Evolutionary conservation across 2,329 filamentous ascomycete genomes (phyloP), one percentile per base, ranked within the genome.

Genomic region (Colletotrichum liriopes): DNA sequence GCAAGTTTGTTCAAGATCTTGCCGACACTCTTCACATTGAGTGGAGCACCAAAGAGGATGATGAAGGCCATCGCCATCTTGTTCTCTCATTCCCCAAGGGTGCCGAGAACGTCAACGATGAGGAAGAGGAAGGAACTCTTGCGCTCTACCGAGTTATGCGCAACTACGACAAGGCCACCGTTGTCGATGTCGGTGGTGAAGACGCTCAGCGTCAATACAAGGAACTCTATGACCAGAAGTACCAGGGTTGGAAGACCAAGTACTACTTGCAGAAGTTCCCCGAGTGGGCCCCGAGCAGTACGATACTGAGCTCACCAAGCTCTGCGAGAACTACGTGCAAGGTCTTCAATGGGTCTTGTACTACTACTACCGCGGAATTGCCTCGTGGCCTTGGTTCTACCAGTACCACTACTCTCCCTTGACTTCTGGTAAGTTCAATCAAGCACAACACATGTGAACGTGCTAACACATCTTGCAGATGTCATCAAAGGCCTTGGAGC

Each of bases 331-430:
- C 83, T 99, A 99, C 78, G 95, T 99, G 8, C 94, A 99, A 83
- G 96, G 96, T 73, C 85, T 99, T 73, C 96, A 99, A 81, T 99
- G 96, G 97, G 96, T 99, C 54, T 86, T 99, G 61, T 98, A 93
- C 82, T 99, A 99, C 85, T 99, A 99, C 83, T 99, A 99, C 84
- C 92, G 93, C 65, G 96, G 96, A 74, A 96, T 99, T 72, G 96
- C 94, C 20, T 98, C 96, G 16, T 99, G 96, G 96, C 95, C 96
- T 18, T 99, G 96, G 96, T 99, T 94, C 84, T 99, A 98, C 82
- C 88, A 88, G 73, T 99, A 98, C 82, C 97, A 99, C 83, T 99
- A 99, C 82, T 93, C 97, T 12, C 96, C 96, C 1, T 94, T 98
- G 90, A 99, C 98, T 69, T 97, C 94, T 75, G 92, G 91, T 92